Base-by-base conservation (phyloP, 2,329 filamentous ascomycete species). In the Penicillium sp. region DNA sequence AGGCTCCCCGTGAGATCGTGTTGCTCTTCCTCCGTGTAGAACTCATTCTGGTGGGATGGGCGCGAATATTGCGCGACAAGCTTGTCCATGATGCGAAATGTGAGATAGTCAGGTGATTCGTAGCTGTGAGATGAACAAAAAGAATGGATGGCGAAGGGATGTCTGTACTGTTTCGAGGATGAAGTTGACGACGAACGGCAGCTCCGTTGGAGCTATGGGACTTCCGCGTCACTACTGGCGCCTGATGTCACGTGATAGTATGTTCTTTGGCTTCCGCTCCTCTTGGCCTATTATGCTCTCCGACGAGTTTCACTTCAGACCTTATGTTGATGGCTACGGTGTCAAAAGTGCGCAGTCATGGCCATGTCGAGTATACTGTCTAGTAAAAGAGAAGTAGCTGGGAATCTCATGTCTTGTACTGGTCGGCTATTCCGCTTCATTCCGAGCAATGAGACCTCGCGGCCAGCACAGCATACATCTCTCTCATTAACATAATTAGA, bases 1-100 rank as follows among this genome's bases (percentile, higher is more conserved):
- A 82, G 76, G 61, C 81, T 78, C 65, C 88, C 83, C 64, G 76
- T 76, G 66, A 87, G 77, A 64, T 90, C 85, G 69, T 88, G 79
- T 65, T 89, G 80, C 60, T 89, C 83, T 66, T 90, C 80, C 62
- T 85, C 79, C 45, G 79, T 76, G 66, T 84, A 82, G 62, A 81
- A 79, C 72, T 94, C 87, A 63, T 86, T 80, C 68, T 85, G 78
- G 71, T 83, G 83, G 51, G 84, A 78, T 63, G 90, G 83, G 63
- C 85, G 84, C 74, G 86, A 88, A 81, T 97, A 97, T 72, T 85
- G 87, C 60, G 90, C 84, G 62, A 98, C 89, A 69, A 98, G 83
- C 63, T 88, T 82, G 73, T 98, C 89, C 93, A 98, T 98, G 53
- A 55, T 71, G 59, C 57, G 49, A 45, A 36, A 13, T 40, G 48